Evolutionary conservation across 495 filamentous ascomycete species (phyloP).

Genomic region (Xylaria telfairii): DNA sequence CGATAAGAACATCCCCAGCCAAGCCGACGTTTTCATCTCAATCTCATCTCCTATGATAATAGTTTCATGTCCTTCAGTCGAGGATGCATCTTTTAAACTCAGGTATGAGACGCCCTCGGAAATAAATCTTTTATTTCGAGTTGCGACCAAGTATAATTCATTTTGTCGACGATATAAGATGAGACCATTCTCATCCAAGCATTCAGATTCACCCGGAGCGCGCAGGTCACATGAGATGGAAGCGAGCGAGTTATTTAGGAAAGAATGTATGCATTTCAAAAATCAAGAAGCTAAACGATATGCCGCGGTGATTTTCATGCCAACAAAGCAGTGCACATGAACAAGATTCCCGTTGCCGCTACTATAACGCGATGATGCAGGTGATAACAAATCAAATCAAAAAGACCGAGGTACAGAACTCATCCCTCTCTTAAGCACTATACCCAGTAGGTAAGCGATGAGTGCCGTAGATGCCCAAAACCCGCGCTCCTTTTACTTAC

Average conservation of each 20-base stretch:
- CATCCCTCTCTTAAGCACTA: background rate
- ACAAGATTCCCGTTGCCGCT: background rate
- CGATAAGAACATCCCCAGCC: background rate
- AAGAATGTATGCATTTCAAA: conserved; percentile 13
- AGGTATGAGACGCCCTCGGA: background rate
- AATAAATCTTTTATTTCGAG: background rate
- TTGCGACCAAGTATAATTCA: background rate
- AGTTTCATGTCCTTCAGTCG: background rate
- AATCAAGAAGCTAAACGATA: conserved; percentile 13
- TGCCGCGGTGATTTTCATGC: conserved; percentile 14
- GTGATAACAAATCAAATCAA: background rate
- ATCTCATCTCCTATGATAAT: background rate
- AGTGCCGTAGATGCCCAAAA: too few relatives aligned
- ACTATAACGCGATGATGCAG: background rate
- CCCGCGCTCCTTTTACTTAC: conserved; percentile 8
- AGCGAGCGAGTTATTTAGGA: background rate
- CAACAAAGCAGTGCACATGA: conserved; percentile 15
- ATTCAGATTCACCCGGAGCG: background rate
- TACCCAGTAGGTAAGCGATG: background rate
- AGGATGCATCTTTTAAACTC: background rate
- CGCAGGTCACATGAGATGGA: background rate
- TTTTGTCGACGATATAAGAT: background rate
- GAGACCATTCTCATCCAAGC: background rate
- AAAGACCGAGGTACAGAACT: background rate
- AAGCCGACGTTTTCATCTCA: background rate